Evolutionary conservation across 768 basidiomycete genomes (phyloP), one percentile per base, ranked within the genome.

Genomic region (Mrakia hoshinonis): DNA sequence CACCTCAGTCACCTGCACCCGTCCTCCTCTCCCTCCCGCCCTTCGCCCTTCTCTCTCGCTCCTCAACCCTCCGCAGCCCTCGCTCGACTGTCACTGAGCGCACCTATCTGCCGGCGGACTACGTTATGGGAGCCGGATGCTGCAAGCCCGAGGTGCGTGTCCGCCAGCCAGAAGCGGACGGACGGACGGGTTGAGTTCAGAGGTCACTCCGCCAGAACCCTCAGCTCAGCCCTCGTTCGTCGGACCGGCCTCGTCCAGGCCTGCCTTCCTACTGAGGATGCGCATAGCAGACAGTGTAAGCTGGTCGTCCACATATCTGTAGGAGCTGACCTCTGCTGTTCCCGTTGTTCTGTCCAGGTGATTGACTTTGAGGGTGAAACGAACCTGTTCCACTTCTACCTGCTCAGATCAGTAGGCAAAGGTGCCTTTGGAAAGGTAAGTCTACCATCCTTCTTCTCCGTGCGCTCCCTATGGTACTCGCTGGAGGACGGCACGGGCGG

Each of bases 351-450:
- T 51, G 20, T 39, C 34, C 74, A 90, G 81, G 89, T 89, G 26
- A 85, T 93, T 75, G 91, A 93, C 82, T 91, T 90, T 79, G 87
- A 90, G 74, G 83, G 84, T 60, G 90, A 92, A 77, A 89, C 92
- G 80, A 91, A 87, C 78, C 87, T 99, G 62, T 98, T 89, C 81
- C 95, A 98, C 82, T 99, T 98, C 77, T 91, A 95, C 78, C 88
- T 99, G 60, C 88, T 96, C 78, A 86, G 93, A 61, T 91, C 90
- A 26, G 91, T 98, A 18, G 96, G 96, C 52, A 96, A 92, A 80
- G 95, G 96, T 55, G 92, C 95, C 31, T 99, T 98, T 82, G 95
- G 95, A 79, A 98, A 97, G 87, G 94, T 93, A 66, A 46, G 84
- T 79, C 60, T 12, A 18, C 24, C 22, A 60, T 20, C 47, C 29